A percentile compares a stretch with the other conserved stretches of the same genome.
phyloP scores from a whole-genome alignment of 345 rosid species.

The Passiflora organensis region DNA sequence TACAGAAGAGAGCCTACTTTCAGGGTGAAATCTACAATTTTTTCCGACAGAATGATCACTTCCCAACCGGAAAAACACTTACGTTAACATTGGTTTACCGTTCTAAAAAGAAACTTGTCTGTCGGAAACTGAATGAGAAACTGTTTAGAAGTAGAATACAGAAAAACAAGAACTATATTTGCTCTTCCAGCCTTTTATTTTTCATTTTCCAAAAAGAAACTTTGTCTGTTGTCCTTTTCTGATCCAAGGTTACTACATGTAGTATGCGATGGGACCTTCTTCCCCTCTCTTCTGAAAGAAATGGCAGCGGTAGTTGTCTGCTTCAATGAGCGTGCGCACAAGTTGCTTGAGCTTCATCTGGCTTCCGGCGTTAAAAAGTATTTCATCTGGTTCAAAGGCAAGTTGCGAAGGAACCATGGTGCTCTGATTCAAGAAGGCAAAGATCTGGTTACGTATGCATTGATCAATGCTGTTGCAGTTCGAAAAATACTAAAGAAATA shows the following conservation, averaged over 20 bases:
- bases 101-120: too few species aligned
- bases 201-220: too few species aligned
- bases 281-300: slow-evolving; percentile 76
- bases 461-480: slow-evolving; percentile 75
- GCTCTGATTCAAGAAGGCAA: slow-evolving; percentile 74
- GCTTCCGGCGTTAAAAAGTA: slow-evolving; percentile 72
- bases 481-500: slow-evolving; percentile 91
- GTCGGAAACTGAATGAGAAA: too few species aligned
- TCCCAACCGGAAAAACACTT: too few species aligned
- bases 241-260: slow-evolving; percentile 12
- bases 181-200: too few species aligned
- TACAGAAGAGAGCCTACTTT: too few species aligned
- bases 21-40: too few species aligned
- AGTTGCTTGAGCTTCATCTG: slow-evolving; percentile 79
- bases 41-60: too few species aligned
- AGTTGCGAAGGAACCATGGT: slow-evolving; percentile 39
- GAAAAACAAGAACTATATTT: too few species aligned
- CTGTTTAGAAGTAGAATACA: too few species aligned
- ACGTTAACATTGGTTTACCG: too few species aligned
- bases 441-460: slow-evolving; percentile 79
- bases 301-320: slow-evolving; percentile 79
- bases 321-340: slow-evolving; percentile 73
- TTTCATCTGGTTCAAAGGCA: slow-evolving; percentile 68
- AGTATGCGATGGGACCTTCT: slow-evolving; percentile 94
- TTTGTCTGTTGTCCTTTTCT: neutral